Evolutionary conservation across 2,329 filamentous ascomycete species (phyloP).

Genomic region (Alternaria brassicae): DNA sequence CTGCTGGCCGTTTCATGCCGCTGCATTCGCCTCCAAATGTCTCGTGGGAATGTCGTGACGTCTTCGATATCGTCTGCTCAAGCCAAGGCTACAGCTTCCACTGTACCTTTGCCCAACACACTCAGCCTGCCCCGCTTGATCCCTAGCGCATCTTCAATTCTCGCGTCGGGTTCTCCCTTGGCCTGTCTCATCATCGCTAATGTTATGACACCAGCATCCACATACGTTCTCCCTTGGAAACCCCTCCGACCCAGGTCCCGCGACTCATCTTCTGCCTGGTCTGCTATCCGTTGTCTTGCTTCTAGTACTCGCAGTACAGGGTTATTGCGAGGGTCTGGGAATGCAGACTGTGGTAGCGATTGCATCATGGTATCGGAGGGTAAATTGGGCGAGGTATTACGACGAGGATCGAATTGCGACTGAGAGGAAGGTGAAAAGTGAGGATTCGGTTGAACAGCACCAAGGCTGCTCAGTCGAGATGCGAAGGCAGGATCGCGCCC

Average conservation of each 20-base stretch:
- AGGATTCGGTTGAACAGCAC: constrained; percentile 64
- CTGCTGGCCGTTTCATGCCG: constrained; percentile 6
- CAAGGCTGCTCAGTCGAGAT: constrained; percentile 75
- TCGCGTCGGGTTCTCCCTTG: constrained; percentile 38
- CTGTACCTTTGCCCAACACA: constrained; percentile 32
- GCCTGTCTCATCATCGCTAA: constrained; percentile 44
- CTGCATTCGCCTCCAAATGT: neutral
- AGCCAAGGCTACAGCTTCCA: constrained; percentile 32
- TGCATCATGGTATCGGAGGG: constrained; percentile 42
- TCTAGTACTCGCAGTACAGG: constrained; percentile 63
- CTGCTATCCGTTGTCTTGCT: constrained; percentile 59
- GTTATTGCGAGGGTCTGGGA: constrained; percentile 53
- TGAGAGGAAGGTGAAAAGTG: constrained; percentile 64
- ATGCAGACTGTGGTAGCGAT: constrained; percentile 38
- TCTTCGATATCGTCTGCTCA: constrained; percentile 6
- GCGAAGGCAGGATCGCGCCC: constrained; percentile 72
- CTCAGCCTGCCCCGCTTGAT: constrained; percentile 45
- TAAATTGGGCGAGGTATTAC: constrained; percentile 33
- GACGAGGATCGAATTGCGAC: constrained; percentile 51
- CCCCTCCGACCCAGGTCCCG: constrained; percentile 53
- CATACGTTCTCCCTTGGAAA: constrained; percentile 53
- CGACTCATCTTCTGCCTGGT: constrained; percentile 63
- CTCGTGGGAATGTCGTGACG: neutral
- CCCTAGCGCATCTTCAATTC: constrained; percentile 43
- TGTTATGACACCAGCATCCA: constrained; percentile 54